Conservation (phyloP, 1,139 yeast genomes). For the Debaryomycetaceae sp. region DNA sequence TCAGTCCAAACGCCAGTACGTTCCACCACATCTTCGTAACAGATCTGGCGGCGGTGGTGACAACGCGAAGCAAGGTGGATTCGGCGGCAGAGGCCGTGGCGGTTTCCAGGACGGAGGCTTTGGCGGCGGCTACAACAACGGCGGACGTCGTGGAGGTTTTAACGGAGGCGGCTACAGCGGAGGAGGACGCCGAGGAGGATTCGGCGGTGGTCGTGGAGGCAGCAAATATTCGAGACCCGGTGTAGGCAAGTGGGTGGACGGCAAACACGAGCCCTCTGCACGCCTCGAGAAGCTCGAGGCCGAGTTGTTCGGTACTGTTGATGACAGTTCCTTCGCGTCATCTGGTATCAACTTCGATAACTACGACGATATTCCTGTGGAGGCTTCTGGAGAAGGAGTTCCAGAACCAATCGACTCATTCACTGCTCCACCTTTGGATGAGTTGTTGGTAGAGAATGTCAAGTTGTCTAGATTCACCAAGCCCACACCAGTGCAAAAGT, state of each 20-base stretch:
- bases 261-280: conserved; percentile 83
- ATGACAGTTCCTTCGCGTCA: conserved; percentile 79
- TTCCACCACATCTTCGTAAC: conserved; percentile 67
- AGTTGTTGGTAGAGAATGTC: conserved; percentile 82
- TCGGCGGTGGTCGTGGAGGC: conserved; percentile 14
- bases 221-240: conserved; percentile 34
- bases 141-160: conserved; percentile 11
- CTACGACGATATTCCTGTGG: conserved; percentile 98
- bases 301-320: conserved; percentile 84
- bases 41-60: conserved; percentile 18
- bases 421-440: conserved; percentile 90
- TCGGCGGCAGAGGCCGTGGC: conserved; percentile 12
- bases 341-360: conserved; percentile 98
- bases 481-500: conserved; percentile 99
- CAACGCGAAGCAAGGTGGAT: conserved; percentile 9
- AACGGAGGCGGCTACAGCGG: conserved; percentile 18
- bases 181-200: conserved; percentile 22
- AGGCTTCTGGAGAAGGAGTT: conserved; percentile 92
- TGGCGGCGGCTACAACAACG: conserved; percentile 6
- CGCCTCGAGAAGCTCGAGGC: conserved; percentile 67
- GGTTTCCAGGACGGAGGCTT: conserved; percentile 7
- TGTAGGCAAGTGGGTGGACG: conserved; percentile 79
- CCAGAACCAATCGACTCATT: conserved; percentile 91
- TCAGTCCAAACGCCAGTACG: conserved; percentile 36
- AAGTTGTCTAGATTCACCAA: conserved; percentile 82